Conservation (phyloP, 331 rosid genomes). For the Prunus yedoensis region DNA sequence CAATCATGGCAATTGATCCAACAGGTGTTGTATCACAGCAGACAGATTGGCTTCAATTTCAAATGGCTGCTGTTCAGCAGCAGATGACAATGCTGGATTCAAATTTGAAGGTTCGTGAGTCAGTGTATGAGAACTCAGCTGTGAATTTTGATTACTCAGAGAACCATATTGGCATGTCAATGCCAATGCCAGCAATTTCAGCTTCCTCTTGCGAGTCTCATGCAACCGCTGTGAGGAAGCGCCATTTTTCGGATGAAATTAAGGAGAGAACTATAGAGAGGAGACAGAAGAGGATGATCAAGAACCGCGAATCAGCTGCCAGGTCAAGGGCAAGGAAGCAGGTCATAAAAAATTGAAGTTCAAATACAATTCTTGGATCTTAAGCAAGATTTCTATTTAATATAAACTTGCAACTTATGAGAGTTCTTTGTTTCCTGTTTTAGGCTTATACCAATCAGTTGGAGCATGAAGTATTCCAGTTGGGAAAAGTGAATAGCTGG, state of each 20-base stretch:
- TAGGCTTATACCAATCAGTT: conserved; percentile 58
- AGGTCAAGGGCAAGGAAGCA: conserved; percentile 82
- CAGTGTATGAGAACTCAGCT: conserved; percentile 26
- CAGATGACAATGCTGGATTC: conserved; percentile 19
- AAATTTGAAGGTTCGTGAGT: conserved; percentile 23
- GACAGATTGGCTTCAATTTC: conserved; percentile 45
- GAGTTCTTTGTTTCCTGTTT: background rate
- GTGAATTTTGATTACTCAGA: conserved; percentile 39
- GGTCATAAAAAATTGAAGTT: conserved; percentile 27
- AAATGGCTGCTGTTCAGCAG: conserved; percentile 18
- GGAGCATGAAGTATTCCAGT: conserved; percentile 42
- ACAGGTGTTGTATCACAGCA: conserved; percentile 27
- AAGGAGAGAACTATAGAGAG: conserved; percentile 48
- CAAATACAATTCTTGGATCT: background rate
- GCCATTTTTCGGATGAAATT: conserved; percentile 33
- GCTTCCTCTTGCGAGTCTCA: conserved; percentile 40
- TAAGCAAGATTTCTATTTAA: background rate
- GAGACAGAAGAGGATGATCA: conserved; percentile 67
- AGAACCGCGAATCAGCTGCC: conserved; percentile 80
- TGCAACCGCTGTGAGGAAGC: conserved; percentile 30
- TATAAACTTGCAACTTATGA: background rate
- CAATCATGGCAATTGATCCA: conserved; percentile 30
- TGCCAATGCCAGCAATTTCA: conserved; percentile 16
- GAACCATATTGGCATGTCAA: conserved; percentile 18
- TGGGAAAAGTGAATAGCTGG: conserved; percentile 40